These are phyloP conservation scores for Colletotrichum sojae DNA, from an alignment of 2,329 filamentous ascomycete genomes.

Conservation along the genomic window DNA sequence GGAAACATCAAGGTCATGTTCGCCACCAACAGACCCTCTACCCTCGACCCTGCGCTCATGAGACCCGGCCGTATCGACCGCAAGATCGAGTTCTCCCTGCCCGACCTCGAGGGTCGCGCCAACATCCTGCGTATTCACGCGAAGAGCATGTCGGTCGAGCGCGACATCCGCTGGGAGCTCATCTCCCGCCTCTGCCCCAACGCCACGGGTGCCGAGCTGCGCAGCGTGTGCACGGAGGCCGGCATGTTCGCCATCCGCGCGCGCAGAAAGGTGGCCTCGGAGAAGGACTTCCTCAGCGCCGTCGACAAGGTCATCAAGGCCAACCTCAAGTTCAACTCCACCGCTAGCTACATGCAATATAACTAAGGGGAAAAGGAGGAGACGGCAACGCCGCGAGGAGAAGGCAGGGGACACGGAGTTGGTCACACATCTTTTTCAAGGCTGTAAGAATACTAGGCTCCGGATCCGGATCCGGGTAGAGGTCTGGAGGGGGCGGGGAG, in stretches of 20 bases:
- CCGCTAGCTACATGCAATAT: constrained; percentile 98
- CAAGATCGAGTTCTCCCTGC: constrained; percentile 98
- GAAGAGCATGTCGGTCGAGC: constrained; percentile 99
- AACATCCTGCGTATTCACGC: constrained; percentile 99
- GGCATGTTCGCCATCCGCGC: constrained; percentile 98
- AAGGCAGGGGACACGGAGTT: constrained; percentile 24
- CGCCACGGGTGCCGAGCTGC: constrained; percentile 93
- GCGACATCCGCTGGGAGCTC: constrained; percentile 98
- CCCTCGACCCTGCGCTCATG: constrained; percentile 96
- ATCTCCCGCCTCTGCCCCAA: constrained; percentile 98
- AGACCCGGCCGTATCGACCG: constrained; percentile 96
- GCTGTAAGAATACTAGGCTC: constrained; percentile 45
- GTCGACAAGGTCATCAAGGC: constrained; percentile 99
- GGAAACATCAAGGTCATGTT: constrained; percentile 99
- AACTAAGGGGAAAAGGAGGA: constrained; percentile 73
- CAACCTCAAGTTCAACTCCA: constrained; percentile 99
- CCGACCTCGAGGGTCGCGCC: constrained; percentile 95
- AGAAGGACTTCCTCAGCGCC: constrained; percentile 98
- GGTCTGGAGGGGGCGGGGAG: constrained; percentile 32
- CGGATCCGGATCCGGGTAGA: constrained; percentile 36
- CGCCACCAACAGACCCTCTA: constrained; percentile 95
- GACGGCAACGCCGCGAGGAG: background rate
- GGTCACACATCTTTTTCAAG: constrained; percentile 36
- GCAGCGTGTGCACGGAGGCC: constrained; percentile 97
- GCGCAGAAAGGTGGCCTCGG: constrained; percentile 95